Evolutionary conservation across 805 yeast species (phyloP), one percentile per base, ranked within the genome.

Genomic region (Lipomyces anomalus): DNA sequence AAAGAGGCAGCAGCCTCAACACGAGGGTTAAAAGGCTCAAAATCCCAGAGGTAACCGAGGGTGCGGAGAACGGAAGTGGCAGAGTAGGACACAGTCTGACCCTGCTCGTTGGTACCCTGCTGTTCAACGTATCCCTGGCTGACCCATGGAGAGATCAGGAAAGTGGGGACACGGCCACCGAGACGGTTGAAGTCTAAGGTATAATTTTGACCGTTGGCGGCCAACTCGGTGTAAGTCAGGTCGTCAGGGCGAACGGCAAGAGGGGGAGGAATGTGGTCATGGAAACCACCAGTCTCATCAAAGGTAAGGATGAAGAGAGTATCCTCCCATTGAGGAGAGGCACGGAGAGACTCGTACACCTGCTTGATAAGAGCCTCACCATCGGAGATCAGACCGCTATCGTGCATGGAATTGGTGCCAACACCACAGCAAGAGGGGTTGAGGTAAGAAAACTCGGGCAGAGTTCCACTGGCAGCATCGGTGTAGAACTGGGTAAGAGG

Each of bases 381-480:
- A 23, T 21, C 40, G 11, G 40, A 26, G 35, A 37, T n/a, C 5
- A 13, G 21, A 35, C 40, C 23, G 4, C 21, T 37, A 22, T 26
- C 35, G 43, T 37, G 40, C 40, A 37, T 37, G 42, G 40, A 37
- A 7, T 37, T 35, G n/a, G n/a, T n/a, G n/a, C n/a, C n/a, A 32
- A 37, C 13, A 6, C 35, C 23, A 35, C 40, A 37, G 42, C 40
- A 37, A 26, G 21, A 26, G 23, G 40, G 40, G 36, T 37, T 37
- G 18, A 23, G 18, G 43, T 37, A 37, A 6, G 40, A 37, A 35
- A 37, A 37, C 36, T 37, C 35, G 13, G 40, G 40, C 43, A 37
- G 36, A 26, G 40, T 37, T 23, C 40, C 40, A 16, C 23, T 22
- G 35, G 21, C 36, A 1, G 23, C 21, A 26, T 37, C 40, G 16